Conservation (phyloP, 148 eudicot species). For the Rhododendron simsii region DNA sequence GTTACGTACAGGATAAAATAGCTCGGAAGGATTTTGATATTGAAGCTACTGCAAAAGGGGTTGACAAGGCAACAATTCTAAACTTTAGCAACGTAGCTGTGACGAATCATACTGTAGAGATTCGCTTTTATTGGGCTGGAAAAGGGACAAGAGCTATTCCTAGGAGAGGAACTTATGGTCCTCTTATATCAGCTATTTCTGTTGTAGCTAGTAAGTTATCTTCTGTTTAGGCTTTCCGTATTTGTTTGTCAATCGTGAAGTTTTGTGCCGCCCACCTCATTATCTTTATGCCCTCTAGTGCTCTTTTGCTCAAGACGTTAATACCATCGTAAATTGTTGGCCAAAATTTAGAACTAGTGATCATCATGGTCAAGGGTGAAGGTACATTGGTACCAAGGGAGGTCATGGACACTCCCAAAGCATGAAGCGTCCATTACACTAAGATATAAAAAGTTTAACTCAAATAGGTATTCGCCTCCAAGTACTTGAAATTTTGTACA, state of each 20-base stretch:
- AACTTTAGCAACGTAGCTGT: constrained; percentile 23
- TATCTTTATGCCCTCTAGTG: no score
- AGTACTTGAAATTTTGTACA: no score
- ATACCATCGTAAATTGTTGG: no score
- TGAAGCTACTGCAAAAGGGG: constrained; percentile 36
- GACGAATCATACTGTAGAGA: constrained; percentile 35
- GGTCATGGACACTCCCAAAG: not conserved
- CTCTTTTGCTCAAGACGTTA: no score
- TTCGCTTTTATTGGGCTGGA: constrained; percentile 55
- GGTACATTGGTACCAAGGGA: not conserved
- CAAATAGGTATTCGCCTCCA: no score
- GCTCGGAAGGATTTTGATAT: constrained; percentile 49
- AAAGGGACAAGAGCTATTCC: constrained; percentile 63
- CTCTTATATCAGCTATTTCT: constrained; percentile 64
- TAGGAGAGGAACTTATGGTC: constrained; percentile 55
- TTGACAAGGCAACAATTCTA: constrained; percentile 21
- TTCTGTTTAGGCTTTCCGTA: no score
- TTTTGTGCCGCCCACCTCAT: no score
- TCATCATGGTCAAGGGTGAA: not conserved
- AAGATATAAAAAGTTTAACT: no score
- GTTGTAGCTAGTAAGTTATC: constrained; percentile 43
- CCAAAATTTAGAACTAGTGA: not conserved
- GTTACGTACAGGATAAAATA: constrained; percentile 40
- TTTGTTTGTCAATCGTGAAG: no score
- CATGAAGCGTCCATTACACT: not conserved